Evolutionary conservation across 257 asterid species (phyloP).

Genomic region (Nicotiana knightiana): DNA sequence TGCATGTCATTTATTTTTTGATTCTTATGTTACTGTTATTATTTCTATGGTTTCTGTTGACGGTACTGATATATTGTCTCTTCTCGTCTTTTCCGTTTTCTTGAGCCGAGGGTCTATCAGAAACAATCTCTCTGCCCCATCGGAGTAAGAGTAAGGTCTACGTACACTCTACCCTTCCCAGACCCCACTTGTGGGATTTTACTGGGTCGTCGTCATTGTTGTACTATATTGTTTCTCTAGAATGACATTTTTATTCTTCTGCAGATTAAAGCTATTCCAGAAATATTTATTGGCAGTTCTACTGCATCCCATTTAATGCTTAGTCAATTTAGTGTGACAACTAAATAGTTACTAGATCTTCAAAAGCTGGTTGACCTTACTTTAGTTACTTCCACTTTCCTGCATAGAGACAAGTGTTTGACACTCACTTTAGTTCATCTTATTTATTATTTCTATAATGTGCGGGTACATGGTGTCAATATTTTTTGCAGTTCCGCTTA

Average conservation of each 20-base stretch:
- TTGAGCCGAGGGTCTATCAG: too few relatives aligned
- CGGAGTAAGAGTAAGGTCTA: too few relatives aligned
- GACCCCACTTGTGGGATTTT: too few relatives aligned
- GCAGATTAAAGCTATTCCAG: neutral
- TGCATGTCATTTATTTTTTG: too few relatives aligned
- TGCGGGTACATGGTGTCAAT: neutral
- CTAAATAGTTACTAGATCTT: neutral
- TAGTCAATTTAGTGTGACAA: neutral
- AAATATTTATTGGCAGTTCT: neutral
- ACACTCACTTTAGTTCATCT: constrained; percentile 4
- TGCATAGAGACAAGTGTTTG: neutral
- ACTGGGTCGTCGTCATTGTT: too few relatives aligned
- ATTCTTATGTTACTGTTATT: too few relatives aligned
- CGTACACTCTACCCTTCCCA: too few relatives aligned
- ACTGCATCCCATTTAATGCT: neutral
- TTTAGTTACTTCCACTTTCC: neutral
- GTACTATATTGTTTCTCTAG: neutral
- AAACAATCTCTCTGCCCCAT: too few relatives aligned
- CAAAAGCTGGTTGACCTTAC: neutral
- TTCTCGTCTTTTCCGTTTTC: too few relatives aligned
- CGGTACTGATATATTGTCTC: too few relatives aligned
- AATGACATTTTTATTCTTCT: neutral
- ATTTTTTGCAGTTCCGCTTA: constrained; percentile 69
- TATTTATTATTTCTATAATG: neutral
- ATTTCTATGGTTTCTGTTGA: too few relatives aligned